Evolutionary conservation across 208 protist species (phyloP).

Genomic region (Leishmania tarentolae): DNA sequence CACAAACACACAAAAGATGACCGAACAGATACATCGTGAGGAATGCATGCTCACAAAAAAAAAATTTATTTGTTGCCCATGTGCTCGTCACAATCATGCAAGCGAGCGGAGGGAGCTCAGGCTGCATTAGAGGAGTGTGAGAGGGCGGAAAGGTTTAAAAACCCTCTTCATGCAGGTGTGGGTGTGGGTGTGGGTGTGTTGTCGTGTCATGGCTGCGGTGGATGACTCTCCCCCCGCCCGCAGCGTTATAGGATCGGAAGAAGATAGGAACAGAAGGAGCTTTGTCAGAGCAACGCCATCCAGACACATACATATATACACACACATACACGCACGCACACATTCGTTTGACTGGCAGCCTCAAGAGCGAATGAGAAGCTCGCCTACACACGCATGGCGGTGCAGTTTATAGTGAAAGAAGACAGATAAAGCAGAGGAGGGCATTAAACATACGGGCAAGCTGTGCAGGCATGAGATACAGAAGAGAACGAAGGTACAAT

Average conservation of each 20-base stretch:
- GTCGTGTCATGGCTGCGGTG: background rate
- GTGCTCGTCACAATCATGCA: background rate
- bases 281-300: background rate
- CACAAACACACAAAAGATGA: too few species aligned
- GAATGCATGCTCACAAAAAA: background rate
- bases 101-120: background rate
- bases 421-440: background rate
- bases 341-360: background rate
- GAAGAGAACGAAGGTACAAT: background rate
- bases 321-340: background rate
- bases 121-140: background rate
- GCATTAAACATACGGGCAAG: background rate
- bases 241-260: background rate
- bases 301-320: background rate
- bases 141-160: background rate
- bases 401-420: background rate
- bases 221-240: background rate
- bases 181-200: background rate
- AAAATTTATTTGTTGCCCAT: background rate
- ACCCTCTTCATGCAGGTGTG: background rate
- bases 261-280: background rate
- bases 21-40: slow-evolving; percentile 5
- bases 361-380: background rate
- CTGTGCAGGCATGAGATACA: background rate
- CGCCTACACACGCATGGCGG: background rate